Evolutionary conservation across 2,329 filamentous ascomycete genomes (phyloP), one percentile per base, ranked within the genome.

Genomic region (Clonostachys rosea): DNA sequence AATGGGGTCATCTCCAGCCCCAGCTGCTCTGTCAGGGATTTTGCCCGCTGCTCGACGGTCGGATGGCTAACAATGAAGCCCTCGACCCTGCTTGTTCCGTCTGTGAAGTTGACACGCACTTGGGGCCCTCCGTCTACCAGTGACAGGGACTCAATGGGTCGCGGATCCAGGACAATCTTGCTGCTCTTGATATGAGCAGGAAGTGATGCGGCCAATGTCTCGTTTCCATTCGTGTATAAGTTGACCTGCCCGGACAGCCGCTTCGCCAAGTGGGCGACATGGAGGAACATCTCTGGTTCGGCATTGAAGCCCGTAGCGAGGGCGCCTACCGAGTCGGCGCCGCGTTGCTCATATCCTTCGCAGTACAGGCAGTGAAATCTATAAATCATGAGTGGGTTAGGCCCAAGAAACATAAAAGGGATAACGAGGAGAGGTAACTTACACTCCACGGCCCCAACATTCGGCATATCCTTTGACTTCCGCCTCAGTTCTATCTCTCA

Each of bases 281-380:
- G 68, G 0, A 64, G 49, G 7, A 70, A 62, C 43, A 66, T 57
- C 10, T 59, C 52, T 0, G 62, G 41, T 8, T 54, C 55, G 5
- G 58, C 59, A 13, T 67, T 42, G 41, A 63, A 52, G 2, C 65
- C 70, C 11, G 65, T 62, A 2, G 70, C 73, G 4, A 82, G 65
- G 5, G 81, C 55, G 1, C 75, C 76, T 0, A 68, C 68, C 0
- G 72, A 71, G 1, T 62, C 54, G 4, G 61, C 57, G 3, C 74
- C 76, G 13, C 73, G 67, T 44, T 83, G 75, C 51, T 84, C 80
- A 56, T 70, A 83, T 5, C 80, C 80, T 51, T 83, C 71, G 58
- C 79, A 84, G 54, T 76, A 81, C 2, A 83, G 68, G 52, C 79
- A 84, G 54, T 83, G 78, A 52, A 78, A 83, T 41, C 71, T 74